These are phyloP conservation scores for Penicillium sp. DNA, from an alignment of 2,329 filamentous ascomycete species.

Conservation along the genomic window DNA sequence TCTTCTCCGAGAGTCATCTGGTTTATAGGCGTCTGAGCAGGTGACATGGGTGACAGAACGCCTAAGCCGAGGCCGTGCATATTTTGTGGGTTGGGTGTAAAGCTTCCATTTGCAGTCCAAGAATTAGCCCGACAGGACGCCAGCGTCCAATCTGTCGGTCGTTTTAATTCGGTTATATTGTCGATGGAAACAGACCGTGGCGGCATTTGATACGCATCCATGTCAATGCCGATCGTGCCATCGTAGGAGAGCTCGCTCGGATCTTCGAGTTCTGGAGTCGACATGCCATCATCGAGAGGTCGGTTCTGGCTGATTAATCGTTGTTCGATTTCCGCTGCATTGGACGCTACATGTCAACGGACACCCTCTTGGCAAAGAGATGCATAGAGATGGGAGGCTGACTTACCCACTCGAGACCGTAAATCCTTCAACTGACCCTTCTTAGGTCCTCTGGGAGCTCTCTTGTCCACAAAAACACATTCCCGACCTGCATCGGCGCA, in stretches of 20 bases:
- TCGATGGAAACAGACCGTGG: background rate
- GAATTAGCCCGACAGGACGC: background rate
- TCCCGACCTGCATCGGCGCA: constrained; percentile 1
- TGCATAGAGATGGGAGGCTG: background rate
- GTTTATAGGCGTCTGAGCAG: background rate
- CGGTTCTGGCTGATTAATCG: background rate
- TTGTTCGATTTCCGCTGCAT: background rate
- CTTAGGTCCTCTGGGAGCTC: background rate
- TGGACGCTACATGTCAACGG: background rate
- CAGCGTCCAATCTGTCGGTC: background rate
- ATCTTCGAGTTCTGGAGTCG: background rate
- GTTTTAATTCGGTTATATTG: background rate
- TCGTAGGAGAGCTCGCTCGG: background rate
- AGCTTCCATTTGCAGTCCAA: background rate
- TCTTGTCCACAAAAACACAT: constrained; percentile 4
- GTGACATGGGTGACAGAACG: background rate
- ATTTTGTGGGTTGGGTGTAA: background rate
- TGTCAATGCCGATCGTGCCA: background rate
- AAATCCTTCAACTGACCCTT: constrained; percentile 6
- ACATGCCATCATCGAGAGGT: background rate
- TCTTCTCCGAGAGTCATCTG: background rate
- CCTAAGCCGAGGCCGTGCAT: background rate
- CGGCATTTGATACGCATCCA: background rate
- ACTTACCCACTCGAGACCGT: constrained; percentile 1
- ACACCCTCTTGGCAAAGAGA: background rate